Evolutionary conservation across 441 rosid genomes (phyloP).

Genomic region (Manihot esculenta): DNA sequence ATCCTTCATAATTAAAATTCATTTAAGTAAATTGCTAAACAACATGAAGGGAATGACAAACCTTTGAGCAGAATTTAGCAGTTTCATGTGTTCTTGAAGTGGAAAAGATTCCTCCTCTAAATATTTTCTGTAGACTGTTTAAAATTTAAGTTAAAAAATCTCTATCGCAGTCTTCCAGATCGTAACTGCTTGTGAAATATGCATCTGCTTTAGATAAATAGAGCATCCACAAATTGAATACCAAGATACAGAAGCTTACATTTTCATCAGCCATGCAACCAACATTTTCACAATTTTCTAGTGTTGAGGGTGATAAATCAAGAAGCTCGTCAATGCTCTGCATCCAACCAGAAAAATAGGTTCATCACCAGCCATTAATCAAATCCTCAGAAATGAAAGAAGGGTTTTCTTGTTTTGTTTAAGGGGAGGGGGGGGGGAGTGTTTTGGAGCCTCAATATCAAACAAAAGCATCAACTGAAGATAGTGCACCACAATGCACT

Average conservation of each 20-base stretch:
- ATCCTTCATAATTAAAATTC: not conserved
- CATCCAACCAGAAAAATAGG: slow-evolving; percentile 20
- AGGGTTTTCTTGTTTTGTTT: too few relatives aligned
- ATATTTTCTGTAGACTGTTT: slow-evolving; percentile 12
- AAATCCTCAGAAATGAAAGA: too few relatives aligned
- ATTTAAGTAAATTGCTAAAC: not conserved
- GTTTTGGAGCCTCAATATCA: too few relatives aligned
- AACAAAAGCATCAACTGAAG: too few relatives aligned
- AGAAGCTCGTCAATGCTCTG: slow-evolving; percentile 57
- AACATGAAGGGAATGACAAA: not conserved
- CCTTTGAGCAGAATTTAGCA: slow-evolving; percentile 8
- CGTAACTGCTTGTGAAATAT: not conserved
- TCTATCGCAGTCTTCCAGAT: not conserved
- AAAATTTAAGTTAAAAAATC: not conserved
- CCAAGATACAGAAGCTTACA: slow-evolving; percentile 25
- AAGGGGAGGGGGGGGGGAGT: too few relatives aligned
- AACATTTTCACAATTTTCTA: slow-evolving; percentile 43
- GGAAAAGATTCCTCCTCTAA: not conserved
- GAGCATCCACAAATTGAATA: slow-evolving; percentile 5
- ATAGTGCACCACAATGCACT: not conserved
- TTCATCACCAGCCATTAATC: too few relatives aligned
- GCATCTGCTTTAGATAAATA: not conserved
- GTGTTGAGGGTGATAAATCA: slow-evolving; percentile 39
- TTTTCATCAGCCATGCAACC: slow-evolving; percentile 30
- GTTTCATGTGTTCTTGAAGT: slow-evolving; percentile 9